These are phyloP conservation scores for Phialemonium atrogriseum DNA, from an alignment of 2,329 filamentous ascomycete genomes.

Conservation along the genomic window DNA sequence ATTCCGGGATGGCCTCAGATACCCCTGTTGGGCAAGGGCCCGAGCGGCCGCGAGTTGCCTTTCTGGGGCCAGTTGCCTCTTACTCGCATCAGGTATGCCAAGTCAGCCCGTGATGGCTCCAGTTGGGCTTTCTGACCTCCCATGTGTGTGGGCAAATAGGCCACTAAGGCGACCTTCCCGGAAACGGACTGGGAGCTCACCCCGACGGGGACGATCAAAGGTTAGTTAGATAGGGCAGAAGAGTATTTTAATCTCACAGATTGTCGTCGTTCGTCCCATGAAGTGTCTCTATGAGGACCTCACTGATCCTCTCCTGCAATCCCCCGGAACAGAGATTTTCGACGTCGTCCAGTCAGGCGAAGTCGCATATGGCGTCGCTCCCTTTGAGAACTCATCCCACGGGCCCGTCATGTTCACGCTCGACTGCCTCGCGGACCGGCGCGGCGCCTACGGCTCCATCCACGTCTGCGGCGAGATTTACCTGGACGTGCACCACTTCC, in stretches of 20 bases:
- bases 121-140: not conserved
- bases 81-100: constrained; percentile 17
- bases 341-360: constrained; percentile 60
- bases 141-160: constrained; percentile 12
- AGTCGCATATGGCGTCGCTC: constrained; percentile 70
- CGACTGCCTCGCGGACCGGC: constrained; percentile 75
- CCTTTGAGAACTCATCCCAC: constrained; percentile 94
- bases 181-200: constrained; percentile 36
- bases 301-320: not conserved
- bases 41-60: constrained; percentile 11
- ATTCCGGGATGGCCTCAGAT: too few relatives aligned
- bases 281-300: too few relatives aligned
- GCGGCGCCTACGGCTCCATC: constrained; percentile 55
- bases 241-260: constrained; percentile 5
- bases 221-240: too few relatives aligned
- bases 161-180: constrained; percentile 33
- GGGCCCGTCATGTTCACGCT: constrained; percentile 86
- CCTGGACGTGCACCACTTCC: constrained; percentile 78
- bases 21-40: not conserved
- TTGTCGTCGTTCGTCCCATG: too few relatives aligned
- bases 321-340: constrained; percentile 58
- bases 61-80: constrained; percentile 15
- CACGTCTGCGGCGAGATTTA: constrained; percentile 78
- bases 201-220: constrained; percentile 43
- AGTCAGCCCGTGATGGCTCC: not conserved